Conservation (phyloP, 164 flowering plant genomes). For the Aristolochia californica region DNA sequence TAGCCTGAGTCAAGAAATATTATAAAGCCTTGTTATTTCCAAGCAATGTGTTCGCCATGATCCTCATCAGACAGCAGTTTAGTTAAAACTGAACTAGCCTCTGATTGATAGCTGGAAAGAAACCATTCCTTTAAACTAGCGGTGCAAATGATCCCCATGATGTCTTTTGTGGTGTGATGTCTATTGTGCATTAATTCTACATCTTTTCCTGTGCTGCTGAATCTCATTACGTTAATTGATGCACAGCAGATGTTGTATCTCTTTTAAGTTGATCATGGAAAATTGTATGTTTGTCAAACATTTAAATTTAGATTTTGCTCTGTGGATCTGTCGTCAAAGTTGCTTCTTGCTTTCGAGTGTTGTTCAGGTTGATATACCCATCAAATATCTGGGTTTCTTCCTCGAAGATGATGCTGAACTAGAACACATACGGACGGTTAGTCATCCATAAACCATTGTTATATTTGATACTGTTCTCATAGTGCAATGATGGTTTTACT, state of each 20-base stretch:
- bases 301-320: not conserved
- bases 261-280: not conserved
- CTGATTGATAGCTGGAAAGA: too few relatives aligned
- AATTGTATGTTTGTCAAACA: not conserved
- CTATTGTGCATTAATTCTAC: not conserved
- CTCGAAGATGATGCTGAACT: slow-evolving; percentile 90
- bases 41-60: not conserved
- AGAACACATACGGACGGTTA: slow-evolving; percentile 66
- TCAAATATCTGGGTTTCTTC: slow-evolving; percentile 82
- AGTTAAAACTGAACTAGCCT: too few relatives aligned
- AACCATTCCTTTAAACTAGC: too few relatives aligned
- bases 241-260: too few relatives aligned
- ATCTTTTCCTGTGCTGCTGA: too few relatives aligned
- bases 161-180: too few relatives aligned
- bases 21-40: not conserved
- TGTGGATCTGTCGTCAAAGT: not conserved
- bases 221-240: too few relatives aligned
- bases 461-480: not conserved
- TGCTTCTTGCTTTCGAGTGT: not conserved
- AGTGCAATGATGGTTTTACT: not conserved
- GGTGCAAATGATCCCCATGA: not conserved
- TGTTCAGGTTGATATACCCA: slow-evolving; percentile 77
- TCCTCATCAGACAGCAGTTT: not conserved
- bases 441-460: not conserved
- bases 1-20: not conserved